Evolutionary conservation across 305 asterid genomes (phyloP), one percentile per base, ranked within the genome.

Genomic region (Euphrasia arctica): DNA sequence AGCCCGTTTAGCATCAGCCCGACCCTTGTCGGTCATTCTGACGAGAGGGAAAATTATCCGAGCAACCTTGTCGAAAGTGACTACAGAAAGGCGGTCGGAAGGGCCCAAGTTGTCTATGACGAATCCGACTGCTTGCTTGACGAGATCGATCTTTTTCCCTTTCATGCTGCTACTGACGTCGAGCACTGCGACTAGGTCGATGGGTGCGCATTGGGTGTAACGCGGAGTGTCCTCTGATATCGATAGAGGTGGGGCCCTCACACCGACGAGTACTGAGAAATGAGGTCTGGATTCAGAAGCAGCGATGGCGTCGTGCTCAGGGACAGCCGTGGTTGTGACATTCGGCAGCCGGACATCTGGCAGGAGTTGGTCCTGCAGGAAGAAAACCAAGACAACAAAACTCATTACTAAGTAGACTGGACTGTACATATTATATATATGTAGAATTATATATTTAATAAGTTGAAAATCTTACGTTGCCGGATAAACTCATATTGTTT

Each of bases 1-100:
- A 11, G 13, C n/a, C 49, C 49, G n/a, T 43, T 43, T 9, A 6
- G n/a, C 49, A 43, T 0, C 0, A 1, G 11, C 49, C 3, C 49
- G n/a, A 3, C 49, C 63, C 51, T 72, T 74, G 58, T 64, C 73
- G 0, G 49, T 43, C n/a, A 43, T 43, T 7, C 31, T 28, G 31
- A 28, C 3, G 31, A 28, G 31, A 28, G 31, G 31, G 12, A 42
- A 4, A 43, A 43, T 43, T 4, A 1, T 1, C 11, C 13, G n/a
- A 3, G n/a, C 49, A 43, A 43, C n/a, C 0, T 9, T 9, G n/a
- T 9, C 3, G 49, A 43, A 43, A 43, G 49, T 9, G 10, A 43
- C 49, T 1, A 43, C 0, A 43, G 49, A 43, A 43, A 43, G 49
- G 11, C 49, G 49, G 13, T 43, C 49, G 13, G 49, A 0, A 43